Evolutionary conservation across 257 asterid genomes (phyloP).

Genomic region (Nicotiana paniculata): DNA sequence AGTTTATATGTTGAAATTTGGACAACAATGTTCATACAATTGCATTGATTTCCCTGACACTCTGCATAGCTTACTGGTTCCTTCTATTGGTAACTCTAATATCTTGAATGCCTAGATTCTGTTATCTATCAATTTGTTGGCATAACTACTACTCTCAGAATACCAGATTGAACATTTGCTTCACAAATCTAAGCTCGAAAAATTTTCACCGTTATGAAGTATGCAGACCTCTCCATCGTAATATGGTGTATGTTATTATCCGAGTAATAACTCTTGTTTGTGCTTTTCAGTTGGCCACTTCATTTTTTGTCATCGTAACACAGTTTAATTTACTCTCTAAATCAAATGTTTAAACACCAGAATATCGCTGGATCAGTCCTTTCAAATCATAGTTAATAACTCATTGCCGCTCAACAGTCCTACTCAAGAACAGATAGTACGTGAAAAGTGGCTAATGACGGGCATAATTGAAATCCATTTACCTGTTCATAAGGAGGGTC

Average conservation of each 20-base stretch:
- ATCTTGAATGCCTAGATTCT: background rate
- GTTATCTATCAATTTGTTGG: background rate
- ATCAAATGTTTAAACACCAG: background rate
- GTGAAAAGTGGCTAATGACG: background rate
- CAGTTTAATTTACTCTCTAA: background rate
- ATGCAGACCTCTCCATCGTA: background rate
- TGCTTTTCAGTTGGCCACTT: background rate
- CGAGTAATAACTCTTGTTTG: background rate
- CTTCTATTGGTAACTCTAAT: background rate
- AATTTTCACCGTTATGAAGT: background rate
- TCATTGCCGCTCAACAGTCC: background rate
- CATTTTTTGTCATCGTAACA: background rate
- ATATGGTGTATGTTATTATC: background rate
- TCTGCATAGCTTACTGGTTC: background rate
- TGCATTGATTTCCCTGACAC: background rate
- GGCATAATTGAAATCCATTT: constrained; percentile 10
- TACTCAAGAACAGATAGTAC: background rate
- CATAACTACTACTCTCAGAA: background rate
- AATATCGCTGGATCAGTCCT: background rate
- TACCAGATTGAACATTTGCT: background rate
- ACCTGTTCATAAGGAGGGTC: constrained; percentile 98
- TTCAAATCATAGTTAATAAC: background rate
- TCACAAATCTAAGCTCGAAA: background rate
- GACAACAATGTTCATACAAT: background rate
- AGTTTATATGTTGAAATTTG: background rate